Base-by-base conservation (phyloP, 306 rosid genomes). In the Urtica urens region DNA sequence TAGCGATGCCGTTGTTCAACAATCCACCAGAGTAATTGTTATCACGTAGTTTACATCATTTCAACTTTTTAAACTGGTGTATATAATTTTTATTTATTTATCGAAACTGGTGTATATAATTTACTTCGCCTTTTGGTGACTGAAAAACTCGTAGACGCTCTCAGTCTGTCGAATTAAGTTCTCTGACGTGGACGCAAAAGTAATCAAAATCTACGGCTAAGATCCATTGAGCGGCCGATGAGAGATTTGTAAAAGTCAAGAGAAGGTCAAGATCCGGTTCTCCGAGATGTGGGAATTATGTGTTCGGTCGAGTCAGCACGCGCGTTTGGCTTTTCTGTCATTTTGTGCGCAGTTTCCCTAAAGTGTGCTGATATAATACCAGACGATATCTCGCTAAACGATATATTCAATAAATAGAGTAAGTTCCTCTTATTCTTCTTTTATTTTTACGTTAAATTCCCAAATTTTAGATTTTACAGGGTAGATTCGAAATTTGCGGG, bases 301-400 rank as follows among this genome's bases (percentile, higher is more conserved):
- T 47, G 11, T 10, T 26, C 19, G 2, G 42, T 38, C 26, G 30
- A 55, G 45, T 35, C 16, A 28, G 46, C 69, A 64, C 38, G 51
- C 63, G 23, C 49, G 39, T n/a, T 11, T 12, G 34, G 44, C 21
- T 1, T 6, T 25, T 12, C 13, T 14, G 1, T 10, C n/a, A 0
- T 46, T 26, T 46, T n/a, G 63, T 62, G 66, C 42, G 73, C 67
- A 63, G 67, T 67, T 62, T 52, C 48, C 16, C n/a, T 16, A 8
- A 12, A 16, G 57, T 35, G 46, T 55, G 55, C 24, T 38, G 57
- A 48, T 46, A 49, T 12, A 22, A 29, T 57, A 58, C 49, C 49
- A 42, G 30, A 3, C 26, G 41, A 25, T 8, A 3, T 7, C 19
- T 23, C 10, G 12, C 63, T 52, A 39, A 43, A 46, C 38, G 1